Base-by-base conservation (phyloP, 352 stramenopile species). In the Globisporangium cylindrosporum region DNA sequence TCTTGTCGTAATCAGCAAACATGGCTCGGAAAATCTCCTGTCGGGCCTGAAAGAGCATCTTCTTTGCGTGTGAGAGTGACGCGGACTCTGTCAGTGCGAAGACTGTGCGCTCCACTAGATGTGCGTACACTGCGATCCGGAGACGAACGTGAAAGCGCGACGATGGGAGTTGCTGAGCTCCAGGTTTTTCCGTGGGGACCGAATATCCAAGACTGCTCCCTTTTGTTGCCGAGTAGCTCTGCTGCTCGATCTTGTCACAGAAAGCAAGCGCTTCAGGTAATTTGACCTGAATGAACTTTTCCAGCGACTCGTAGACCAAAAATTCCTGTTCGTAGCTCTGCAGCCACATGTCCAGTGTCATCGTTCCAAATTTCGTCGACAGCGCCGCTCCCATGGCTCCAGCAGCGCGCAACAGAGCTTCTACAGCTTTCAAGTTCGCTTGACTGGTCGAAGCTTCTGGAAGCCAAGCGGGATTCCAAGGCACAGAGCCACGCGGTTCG, bases 11-110 rank as follows among this genome's bases (percentile, higher is more conserved):
- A 58, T 87, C 78, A 10, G 73, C 67, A 61, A 82, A 86, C 48
- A 89, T 76, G 7, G 79, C 72, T 22, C 75, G 62, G 46, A 84
- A 76, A 3, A 89, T 73, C 51, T 87, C 78, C 43, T 84, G 66
- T 22, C 78, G 65, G 29, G 74, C 71, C 20, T 78, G 67, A 5
- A 80, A 67, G 12, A 89, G 55, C 56, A 63, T 61, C 12, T 65
- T 59, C 46, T 73, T 73, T 10, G 67, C 38, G 34, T 83, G 74
- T 1, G 59, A 72, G 10, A 85, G 72, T 18, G 66, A 22, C 0
- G 73, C 59, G 1, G 76, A 84, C 61, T 79, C 69, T 0, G 66
- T 62, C 24, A 89, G 67, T 22, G 78, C 65, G 9, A 78, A 62
- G 32, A 83, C 67, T 1, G 76, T 72, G 1, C 71, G 71, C 53